Percentiles rank a stretch among this genome's conserved stretches.
Conservation (phyloP, 2,329 filamentous ascomycete species). For the Claviceps sp. region DNA sequence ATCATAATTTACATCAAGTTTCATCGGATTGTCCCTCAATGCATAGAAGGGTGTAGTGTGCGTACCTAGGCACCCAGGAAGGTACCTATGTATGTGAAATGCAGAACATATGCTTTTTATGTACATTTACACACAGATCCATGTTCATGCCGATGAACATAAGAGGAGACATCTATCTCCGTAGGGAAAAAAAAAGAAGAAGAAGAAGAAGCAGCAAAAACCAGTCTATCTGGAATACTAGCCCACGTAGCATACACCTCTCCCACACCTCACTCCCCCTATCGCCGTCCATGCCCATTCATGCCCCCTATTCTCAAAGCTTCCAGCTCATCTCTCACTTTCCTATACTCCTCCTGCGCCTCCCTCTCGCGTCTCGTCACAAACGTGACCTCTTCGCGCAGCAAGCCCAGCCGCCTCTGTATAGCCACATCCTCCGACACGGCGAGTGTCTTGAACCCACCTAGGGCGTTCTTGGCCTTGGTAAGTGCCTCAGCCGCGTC, state of each 20-base stretch:
- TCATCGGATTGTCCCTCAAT: no score
- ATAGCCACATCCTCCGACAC: constrained; percentile 71
- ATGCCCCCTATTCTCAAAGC: constrained; percentile 29
- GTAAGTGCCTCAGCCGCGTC: constrained; percentile 64
- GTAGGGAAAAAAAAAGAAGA: no score
- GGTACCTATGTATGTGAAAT: no score
- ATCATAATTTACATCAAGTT: no score
- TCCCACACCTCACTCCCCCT: constrained; percentile 17
- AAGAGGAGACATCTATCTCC: no score
- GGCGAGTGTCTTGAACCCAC: constrained; percentile 62
- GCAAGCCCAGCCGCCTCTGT: constrained; percentile 52
- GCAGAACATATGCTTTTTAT: no score
- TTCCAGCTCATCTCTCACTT: constrained; percentile 64
- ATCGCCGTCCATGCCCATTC: constrained; percentile 26
- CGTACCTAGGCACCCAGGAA: no score
- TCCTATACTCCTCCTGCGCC: constrained; percentile 75
- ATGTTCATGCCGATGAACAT: background rate
- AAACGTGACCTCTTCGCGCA: constrained; percentile 74
- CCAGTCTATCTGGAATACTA: no score
- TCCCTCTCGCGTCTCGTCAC: constrained; percentile 74
- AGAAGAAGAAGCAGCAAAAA: no score
- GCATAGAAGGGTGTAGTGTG: no score
- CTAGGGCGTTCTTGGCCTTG: constrained; percentile 57
- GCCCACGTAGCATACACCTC: background rate
- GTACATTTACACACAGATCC: background rate